Evolutionary conservation across 2,329 filamentous ascomycete genomes (phyloP).

Genomic region (Xylaria sp.): DNA sequence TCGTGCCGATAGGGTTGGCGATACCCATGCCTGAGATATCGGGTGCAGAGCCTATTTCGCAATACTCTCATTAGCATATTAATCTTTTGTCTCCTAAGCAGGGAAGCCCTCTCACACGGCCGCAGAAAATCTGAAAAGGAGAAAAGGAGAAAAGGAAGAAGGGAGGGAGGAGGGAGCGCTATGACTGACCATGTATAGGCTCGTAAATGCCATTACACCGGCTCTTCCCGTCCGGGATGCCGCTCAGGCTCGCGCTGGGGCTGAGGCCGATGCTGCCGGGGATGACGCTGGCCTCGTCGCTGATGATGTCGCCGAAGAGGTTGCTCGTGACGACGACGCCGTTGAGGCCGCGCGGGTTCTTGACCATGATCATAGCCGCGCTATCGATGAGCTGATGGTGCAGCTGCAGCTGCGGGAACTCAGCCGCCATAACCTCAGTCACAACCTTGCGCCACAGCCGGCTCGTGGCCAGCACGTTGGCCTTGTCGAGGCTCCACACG

Average conservation of each 20-base stretch:
- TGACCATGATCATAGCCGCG: conserved; percentile 98
- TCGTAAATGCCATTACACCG: conserved; percentile 96
- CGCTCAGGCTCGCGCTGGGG: conserved; percentile 87
- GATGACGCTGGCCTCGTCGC: conserved; percentile 94
- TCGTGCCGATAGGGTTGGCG: conserved; percentile 91
- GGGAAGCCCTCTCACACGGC: neutral
- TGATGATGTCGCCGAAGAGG: conserved; percentile 95
- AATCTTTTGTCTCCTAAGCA: too few relatives aligned
- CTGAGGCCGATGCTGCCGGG: conserved; percentile 89
- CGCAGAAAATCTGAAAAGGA: neutral
- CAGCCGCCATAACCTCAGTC: conserved; percentile 82
- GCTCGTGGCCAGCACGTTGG: conserved; percentile 92
- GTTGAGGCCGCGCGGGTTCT: conserved; percentile 88
- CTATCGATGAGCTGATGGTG: conserved; percentile 94
- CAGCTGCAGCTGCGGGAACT: conserved; percentile 88
- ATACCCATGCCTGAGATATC: conserved; percentile 93
- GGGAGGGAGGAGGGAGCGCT: neutral
- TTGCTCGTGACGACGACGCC: conserved; percentile 94
- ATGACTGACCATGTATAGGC: conserved; percentile 84
- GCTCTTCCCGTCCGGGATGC: conserved; percentile 85
- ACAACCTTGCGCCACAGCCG: conserved; percentile 91
- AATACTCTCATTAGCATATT: conserved; percentile 11
- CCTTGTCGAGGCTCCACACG: conserved; percentile 93
- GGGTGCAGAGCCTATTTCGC: conserved; percentile 75
- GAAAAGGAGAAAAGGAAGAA: neutral